Conservation (phyloP, 179 eudicot species). For the Actinidia chinensis region DNA sequence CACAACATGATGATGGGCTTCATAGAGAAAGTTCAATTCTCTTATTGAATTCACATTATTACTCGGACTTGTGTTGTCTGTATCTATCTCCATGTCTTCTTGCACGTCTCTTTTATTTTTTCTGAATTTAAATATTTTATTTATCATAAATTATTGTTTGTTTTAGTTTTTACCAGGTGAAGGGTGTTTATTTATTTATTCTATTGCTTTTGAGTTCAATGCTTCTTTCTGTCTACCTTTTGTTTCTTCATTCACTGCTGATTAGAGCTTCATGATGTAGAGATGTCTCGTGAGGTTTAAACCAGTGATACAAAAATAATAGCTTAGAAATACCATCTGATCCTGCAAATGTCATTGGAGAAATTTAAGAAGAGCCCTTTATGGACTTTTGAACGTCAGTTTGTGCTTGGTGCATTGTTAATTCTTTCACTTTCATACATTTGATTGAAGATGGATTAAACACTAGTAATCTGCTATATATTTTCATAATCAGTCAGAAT, state of each 20-base stretch:
- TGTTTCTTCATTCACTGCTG: conserved; percentile 8
- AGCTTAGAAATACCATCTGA: conserved; percentile 19
- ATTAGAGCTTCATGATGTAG: conserved; percentile 21
- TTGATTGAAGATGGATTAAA: no score
- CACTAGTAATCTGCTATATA: no score
- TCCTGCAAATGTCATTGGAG: conserved; percentile 1
- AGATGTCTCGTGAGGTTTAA: conserved; percentile 20
- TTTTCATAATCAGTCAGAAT: neutral
- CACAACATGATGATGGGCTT: no score
- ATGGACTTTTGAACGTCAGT: neutral
- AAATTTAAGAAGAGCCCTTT: neutral
- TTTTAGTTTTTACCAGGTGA: neutral
- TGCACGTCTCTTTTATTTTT: no score
- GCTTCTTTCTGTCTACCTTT: neutral
- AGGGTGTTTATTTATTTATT: neutral
- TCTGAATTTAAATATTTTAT: neutral
- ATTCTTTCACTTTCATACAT: no score
- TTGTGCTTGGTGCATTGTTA: no score
- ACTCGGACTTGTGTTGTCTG: no score
- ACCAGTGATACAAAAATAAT: conserved; percentile 18
- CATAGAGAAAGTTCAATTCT: no score
- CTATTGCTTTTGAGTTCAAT: neutral
- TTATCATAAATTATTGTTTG: neutral
- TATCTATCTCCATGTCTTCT: no score
- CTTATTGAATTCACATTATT: no score